phyloP scores from a whole-genome alignment of 2,329 filamentous ascomycete genomes.

The Tothia fuscella region DNA sequence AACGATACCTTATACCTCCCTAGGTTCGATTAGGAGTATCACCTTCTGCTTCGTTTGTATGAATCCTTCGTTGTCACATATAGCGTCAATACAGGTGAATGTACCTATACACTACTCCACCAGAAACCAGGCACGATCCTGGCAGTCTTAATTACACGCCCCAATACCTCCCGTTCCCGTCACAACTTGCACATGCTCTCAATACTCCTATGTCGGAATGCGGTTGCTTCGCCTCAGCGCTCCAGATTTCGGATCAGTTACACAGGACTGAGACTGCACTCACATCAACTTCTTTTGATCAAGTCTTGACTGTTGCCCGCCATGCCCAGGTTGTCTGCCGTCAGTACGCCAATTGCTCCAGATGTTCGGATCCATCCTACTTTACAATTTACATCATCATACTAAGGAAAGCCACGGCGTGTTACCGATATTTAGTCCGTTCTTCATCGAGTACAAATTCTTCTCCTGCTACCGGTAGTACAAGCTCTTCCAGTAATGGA shows the following conservation, averaged over 20 bases:
- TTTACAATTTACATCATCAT: constrained; percentile 9
- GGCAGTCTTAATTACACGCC: no score
- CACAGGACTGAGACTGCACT: constrained; percentile 7
- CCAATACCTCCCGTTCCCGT: no score
- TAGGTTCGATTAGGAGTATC: no score
- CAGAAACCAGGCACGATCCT: no score
- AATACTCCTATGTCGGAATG: constrained; percentile 8
- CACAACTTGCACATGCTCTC: no score
- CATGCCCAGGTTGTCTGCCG: constrained; percentile 3
- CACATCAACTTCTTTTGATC: constrained; percentile 7
- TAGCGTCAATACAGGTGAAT: no score
- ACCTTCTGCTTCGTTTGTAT: no score
- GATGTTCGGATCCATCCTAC: constrained; percentile 9
- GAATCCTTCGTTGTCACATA: no score
- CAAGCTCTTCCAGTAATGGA: constrained; percentile 5
- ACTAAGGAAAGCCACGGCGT: constrained; percentile 4
- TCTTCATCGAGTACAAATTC: background rate
- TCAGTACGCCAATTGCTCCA: constrained; percentile 8
- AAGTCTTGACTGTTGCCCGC: constrained; percentile 6
- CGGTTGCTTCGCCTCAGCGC: constrained; percentile 9
- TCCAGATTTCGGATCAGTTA: constrained; percentile 10
- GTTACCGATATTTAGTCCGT: constrained; percentile 7
- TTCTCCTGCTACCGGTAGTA: constrained; percentile 6
- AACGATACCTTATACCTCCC: no score
- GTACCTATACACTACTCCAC: no score